Conservation (phyloP, 2,329 filamentous ascomycete genomes). For the Aspergillus pseudotamarii region DNA sequence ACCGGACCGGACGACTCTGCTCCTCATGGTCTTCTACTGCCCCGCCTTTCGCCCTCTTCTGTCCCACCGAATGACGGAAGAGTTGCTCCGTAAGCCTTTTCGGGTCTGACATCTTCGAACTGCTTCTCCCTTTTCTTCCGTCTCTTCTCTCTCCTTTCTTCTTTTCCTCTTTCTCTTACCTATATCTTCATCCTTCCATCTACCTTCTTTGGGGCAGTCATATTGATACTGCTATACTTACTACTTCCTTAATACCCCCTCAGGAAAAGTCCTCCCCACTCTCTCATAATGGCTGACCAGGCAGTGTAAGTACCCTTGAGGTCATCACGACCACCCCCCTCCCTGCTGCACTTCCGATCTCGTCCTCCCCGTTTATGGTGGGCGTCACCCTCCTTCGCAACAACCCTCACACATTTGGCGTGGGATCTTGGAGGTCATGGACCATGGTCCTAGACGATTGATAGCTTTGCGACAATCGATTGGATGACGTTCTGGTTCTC, state of each 20-base stretch:
- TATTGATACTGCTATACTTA: slow-evolving; percentile 17
- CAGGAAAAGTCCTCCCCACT: slow-evolving; percentile 14
- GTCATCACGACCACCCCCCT: slow-evolving; percentile 2
- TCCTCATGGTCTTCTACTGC: slow-evolving; percentile 26
- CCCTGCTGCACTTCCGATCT: not conserved
- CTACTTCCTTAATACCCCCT: slow-evolving; percentile 14
- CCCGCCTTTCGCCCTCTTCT: slow-evolving; percentile 25
- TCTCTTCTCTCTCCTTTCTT: slow-evolving; percentile 25
- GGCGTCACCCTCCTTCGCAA: not conserved
- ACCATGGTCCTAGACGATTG: not conserved
- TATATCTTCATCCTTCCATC: slow-evolving; percentile 14
- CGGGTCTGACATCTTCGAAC: slow-evolving; percentile 19
- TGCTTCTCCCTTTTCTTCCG: slow-evolving; percentile 29
- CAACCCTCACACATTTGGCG: not conserved
- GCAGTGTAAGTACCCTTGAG: slow-evolving; percentile 46
- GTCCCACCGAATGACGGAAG: slow-evolving; percentile 39
- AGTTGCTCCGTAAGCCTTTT: slow-evolving; percentile 38
- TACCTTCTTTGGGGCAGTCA: slow-evolving; percentile 11
- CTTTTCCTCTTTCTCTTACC: slow-evolving; percentile 19
- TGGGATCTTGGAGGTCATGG: not conserved
- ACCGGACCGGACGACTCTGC: slow-evolving; percentile 40
- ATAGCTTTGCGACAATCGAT: not conserved
- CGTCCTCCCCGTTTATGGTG: not conserved
- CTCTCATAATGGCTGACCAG: slow-evolving; percentile 45
- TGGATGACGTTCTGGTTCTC: no score